A percentile compares a stretch with the other conserved stretches of the same genome.
These are phyloP conservation scores for Pseudogymnoascus sp. DNA, from an alignment of 2,329 filamentous ascomycete genomes.

Conservation along the genomic window DNA sequence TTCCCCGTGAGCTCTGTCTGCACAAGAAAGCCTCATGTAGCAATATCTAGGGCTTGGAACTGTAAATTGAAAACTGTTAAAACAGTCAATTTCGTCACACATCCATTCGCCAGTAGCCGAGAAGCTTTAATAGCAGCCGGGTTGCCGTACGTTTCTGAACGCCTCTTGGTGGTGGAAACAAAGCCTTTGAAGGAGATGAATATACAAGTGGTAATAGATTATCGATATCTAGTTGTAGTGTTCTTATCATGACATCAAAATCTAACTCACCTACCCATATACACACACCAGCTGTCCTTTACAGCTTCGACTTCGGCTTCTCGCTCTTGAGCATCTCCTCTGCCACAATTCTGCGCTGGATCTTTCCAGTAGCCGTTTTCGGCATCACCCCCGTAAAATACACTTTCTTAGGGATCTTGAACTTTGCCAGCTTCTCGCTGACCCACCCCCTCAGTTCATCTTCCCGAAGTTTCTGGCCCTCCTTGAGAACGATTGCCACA, in stretches of 20 bases:
- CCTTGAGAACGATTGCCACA: conserved; percentile 66
- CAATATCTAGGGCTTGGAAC: not conserved
- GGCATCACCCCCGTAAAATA: conserved; percentile 81
- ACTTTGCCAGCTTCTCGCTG: conserved; percentile 62
- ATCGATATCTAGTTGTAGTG: not conserved
- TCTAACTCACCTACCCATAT: not conserved
- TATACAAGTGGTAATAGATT: not conserved
- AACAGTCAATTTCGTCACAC: not conserved
- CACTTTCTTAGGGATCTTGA: conserved; percentile 79
- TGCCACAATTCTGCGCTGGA: conserved; percentile 77
- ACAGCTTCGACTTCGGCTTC: conserved; percentile 37
- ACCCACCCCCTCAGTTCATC: conserved; percentile 62
- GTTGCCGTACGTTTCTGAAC: not conserved
- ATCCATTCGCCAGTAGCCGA: not conserved
- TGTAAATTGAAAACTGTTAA: not conserved
- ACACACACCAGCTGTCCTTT: not conserved
- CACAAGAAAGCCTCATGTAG: not conserved
- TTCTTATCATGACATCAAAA: not conserved
- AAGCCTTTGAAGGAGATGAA: not conserved
- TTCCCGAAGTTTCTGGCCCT: conserved; percentile 45
- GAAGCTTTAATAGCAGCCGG: not conserved
- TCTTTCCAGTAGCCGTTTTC: conserved; percentile 87
- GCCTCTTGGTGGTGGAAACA: not conserved
- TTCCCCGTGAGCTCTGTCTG: not conserved
- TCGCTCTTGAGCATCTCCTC: conserved; percentile 73